These are phyloP conservation scores for Phytophthora pinifolia DNA, from an alignment of 352 stramenopile genomes.

Conservation along the genomic window DNA sequence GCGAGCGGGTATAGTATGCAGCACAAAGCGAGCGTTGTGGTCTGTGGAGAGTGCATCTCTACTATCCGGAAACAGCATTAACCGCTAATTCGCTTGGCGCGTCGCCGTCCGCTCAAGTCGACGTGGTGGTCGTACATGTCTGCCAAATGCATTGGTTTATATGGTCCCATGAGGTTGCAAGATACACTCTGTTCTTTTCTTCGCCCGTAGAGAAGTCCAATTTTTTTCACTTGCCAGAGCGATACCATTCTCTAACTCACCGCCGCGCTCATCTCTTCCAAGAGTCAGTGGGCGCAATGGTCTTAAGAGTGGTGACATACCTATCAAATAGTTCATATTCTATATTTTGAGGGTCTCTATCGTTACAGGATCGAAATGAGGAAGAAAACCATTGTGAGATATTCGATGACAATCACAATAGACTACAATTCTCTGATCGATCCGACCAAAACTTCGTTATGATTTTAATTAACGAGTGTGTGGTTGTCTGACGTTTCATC, in stretches of 20 bases:
- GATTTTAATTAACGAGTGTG: no score
- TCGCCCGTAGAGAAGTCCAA: slow-evolving; percentile 77
- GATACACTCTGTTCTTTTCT: slow-evolving; percentile 89
- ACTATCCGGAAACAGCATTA: slow-evolving; percentile 29
- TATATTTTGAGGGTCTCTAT: slow-evolving; percentile 1
- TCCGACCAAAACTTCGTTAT: slow-evolving; percentile 19
- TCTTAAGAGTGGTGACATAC: slow-evolving; percentile 78
- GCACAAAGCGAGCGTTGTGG: slow-evolving; percentile 50
- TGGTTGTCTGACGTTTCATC: no score
- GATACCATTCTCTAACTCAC: slow-evolving; percentile 74
- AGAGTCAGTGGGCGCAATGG: slow-evolving; percentile 63
- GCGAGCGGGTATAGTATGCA: slow-evolving; percentile 77
- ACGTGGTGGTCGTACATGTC: slow-evolving; percentile 43
- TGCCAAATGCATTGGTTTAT: slow-evolving; percentile 13
- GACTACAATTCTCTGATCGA: slow-evolving; percentile 92
- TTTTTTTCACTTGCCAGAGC: slow-evolving; percentile 87
- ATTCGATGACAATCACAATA: slow-evolving; percentile 67
- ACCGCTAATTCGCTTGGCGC: slow-evolving; percentile 33
- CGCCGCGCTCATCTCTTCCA: slow-evolving; percentile 49
- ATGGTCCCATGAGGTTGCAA: slow-evolving; percentile 41
- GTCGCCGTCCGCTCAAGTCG: slow-evolving; percentile 16
- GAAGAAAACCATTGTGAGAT: slow-evolving; percentile 76
- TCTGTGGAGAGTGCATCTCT: slow-evolving; percentile 35
- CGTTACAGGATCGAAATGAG: slow-evolving; percentile 59
- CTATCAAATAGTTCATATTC: slow-evolving; percentile 7